Conservation (phyloP, 2,329 filamentous ascomycete genomes). For the Phialophora tarda region DNA sequence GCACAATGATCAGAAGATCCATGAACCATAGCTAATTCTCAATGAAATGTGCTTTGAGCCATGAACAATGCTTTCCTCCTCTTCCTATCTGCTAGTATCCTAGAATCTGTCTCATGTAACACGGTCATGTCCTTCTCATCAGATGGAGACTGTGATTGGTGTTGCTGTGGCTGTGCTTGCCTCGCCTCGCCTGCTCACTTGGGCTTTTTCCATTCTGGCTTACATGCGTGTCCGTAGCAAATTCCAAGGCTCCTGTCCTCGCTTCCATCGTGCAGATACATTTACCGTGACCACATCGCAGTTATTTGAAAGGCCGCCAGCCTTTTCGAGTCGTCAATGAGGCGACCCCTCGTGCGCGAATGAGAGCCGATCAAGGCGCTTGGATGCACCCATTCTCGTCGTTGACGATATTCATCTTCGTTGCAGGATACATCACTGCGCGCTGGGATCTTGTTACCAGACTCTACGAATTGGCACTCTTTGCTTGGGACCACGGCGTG, state of each 20-base stretch:
- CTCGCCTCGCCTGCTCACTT: background rate
- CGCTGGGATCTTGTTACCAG: slow-evolving; percentile 98
- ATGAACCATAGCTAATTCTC: slow-evolving; percentile 25
- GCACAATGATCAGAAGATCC: slow-evolving; percentile 24
- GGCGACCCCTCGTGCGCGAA: background rate
- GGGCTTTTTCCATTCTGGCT: background rate
- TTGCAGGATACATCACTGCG: slow-evolving; percentile 98
- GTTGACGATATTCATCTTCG: slow-evolving; percentile 95
- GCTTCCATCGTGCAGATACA: background rate
- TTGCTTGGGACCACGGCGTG: slow-evolving; percentile 98
- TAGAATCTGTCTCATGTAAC: background rate
- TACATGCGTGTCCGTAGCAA: slow-evolving; percentile 2
- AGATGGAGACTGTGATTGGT: background rate
- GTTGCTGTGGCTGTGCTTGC: background rate
- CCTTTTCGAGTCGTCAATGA: slow-evolving; percentile 4
- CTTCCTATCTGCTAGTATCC: background rate
- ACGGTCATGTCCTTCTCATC: background rate
- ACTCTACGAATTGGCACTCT: slow-evolving; percentile 94
- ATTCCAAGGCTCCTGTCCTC: background rate
- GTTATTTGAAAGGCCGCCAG: background rate
- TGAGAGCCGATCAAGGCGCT: slow-evolving; percentile 18
- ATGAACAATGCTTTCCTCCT: slow-evolving; percentile 5
- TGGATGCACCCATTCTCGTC: slow-evolving; percentile 96
- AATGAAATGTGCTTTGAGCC: slow-evolving; percentile 26
- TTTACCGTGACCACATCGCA: background rate